Conservation (phyloP, 2,329 filamentous ascomycete species). For the Penicillium glabrum region DNA sequence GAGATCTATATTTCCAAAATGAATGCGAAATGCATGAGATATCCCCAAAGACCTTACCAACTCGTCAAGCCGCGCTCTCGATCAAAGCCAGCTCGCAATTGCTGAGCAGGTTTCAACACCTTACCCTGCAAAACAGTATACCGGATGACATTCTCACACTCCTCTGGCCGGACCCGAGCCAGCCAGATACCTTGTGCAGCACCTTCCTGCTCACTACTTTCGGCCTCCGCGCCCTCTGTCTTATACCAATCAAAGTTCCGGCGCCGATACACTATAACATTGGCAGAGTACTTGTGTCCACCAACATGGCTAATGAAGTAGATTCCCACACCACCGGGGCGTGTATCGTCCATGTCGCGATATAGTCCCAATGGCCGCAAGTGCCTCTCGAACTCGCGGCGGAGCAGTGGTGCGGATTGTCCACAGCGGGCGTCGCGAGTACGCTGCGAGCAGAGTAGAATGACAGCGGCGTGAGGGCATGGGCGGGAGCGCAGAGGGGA, state of each 20-base stretch:
- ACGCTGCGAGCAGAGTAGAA: constrained; percentile 89
- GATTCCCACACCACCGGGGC: constrained; percentile 88
- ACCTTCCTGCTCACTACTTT: constrained; percentile 48
- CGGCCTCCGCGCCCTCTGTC: constrained; percentile 27
- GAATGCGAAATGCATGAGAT: background rate
- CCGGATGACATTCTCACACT: constrained; percentile 87
- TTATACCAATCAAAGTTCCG: constrained; percentile 44
- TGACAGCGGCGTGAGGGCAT: constrained; percentile 79
- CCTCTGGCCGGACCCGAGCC: constrained; percentile 77
- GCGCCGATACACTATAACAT: constrained; percentile 85
- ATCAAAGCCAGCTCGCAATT: constrained; percentile 90
- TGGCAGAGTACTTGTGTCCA: constrained; percentile 94
- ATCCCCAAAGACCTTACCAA: constrained; percentile 59
- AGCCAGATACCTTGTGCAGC: constrained; percentile 93
- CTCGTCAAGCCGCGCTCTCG: constrained; percentile 75
- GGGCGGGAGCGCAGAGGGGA: constrained; percentile 57
- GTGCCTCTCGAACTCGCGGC: constrained; percentile 84
- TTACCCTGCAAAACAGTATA: constrained; percentile 93
- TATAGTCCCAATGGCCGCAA: constrained; percentile 80
- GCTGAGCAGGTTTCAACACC: constrained; percentile 82
- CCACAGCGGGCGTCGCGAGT: constrained; percentile 95
- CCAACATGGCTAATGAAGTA: constrained; percentile 97
- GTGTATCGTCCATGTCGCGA: constrained; percentile 81
- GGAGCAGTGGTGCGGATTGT: constrained; percentile 86
- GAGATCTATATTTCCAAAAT: background rate